These are phyloP conservation scores for Nicotiana noctiflora DNA, from an alignment of 257 asterid genomes.

Conservation along the genomic window DNA sequence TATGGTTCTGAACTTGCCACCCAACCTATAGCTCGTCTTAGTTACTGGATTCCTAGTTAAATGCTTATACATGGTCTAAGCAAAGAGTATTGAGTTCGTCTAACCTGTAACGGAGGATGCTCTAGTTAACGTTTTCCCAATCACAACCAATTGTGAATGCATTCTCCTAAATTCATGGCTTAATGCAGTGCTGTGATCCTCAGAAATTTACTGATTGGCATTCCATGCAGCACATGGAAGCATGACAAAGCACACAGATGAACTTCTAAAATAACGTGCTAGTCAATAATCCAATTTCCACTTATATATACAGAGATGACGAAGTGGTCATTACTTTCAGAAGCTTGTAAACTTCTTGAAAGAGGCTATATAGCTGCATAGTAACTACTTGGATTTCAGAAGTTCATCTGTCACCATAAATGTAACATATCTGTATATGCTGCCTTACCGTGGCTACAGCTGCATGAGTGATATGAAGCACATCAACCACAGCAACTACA, in stretches of 20 bases:
- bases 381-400: background rate
- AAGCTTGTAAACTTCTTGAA: background rate
- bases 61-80: no score
- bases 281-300: background rate
- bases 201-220: background rate
- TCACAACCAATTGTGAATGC: background rate
- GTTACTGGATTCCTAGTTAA: no score
- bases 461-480: conserved; percentile 84
- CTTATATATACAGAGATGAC: background rate
- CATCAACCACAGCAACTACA: conserved; percentile 78
- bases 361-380: background rate
- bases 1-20: no score
- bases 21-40: no score
- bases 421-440: background rate
- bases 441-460: conserved; percentile 79
- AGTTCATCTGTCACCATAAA: background rate
- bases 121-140: background rate
- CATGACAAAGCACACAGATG: background rate
- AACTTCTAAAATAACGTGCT: background rate
- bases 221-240: background rate
- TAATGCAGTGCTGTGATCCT: background rate
- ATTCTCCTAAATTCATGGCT: background rate
- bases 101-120: no score
- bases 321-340: background rate
- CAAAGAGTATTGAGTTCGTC: no score